phyloP scores from a whole-genome alignment of 2,329 filamentous ascomycete genomes.

The Beauveria sp. region DNA sequence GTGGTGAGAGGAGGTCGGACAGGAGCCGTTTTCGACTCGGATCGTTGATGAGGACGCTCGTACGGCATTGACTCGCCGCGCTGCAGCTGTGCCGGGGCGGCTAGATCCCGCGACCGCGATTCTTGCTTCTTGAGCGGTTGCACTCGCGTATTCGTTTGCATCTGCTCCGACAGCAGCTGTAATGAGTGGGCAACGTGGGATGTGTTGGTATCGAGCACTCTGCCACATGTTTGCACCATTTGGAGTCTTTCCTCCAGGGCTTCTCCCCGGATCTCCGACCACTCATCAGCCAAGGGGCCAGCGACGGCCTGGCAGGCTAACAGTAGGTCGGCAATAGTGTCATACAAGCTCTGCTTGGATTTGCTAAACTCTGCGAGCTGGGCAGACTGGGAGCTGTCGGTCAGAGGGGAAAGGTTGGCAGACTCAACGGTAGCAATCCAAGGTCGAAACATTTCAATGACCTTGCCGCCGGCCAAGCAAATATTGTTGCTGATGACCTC shows the following conservation, averaged over 20 bases:
- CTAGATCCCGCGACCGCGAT: constrained; percentile 33
- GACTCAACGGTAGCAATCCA: constrained; percentile 90
- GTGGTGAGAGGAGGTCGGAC: constrained; percentile 40
- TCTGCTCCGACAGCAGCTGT: constrained; percentile 77
- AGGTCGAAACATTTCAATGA: constrained; percentile 80
- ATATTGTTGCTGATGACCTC: constrained; percentile 74
- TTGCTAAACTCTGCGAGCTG: constrained; percentile 80
- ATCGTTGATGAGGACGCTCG: constrained; percentile 46
- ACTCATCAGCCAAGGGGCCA: constrained; percentile 86
- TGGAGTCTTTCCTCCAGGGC: constrained; percentile 80
- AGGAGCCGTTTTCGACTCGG: constrained; percentile 43
- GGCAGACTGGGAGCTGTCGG: constrained; percentile 71
- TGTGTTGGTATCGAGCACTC: constrained; percentile 77
- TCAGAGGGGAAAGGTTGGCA: constrained; percentile 75
- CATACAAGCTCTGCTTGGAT: constrained; percentile 90
- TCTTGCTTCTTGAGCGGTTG: constrained; percentile 32
- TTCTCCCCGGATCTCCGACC: constrained; percentile 86
- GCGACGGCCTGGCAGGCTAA: constrained; percentile 86
- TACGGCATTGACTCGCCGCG: constrained; percentile 52
- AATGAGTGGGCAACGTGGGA: constrained; percentile 83
- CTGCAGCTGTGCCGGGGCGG: constrained; percentile 44
- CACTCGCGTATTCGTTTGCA: constrained; percentile 50
- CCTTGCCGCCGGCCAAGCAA: constrained; percentile 68
- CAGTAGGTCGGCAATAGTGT: constrained; percentile 83
- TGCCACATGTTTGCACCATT: constrained; percentile 67